Evolutionary conservation across 805 yeast species (phyloP).

Genomic region (Myxozyma geophila): DNA sequence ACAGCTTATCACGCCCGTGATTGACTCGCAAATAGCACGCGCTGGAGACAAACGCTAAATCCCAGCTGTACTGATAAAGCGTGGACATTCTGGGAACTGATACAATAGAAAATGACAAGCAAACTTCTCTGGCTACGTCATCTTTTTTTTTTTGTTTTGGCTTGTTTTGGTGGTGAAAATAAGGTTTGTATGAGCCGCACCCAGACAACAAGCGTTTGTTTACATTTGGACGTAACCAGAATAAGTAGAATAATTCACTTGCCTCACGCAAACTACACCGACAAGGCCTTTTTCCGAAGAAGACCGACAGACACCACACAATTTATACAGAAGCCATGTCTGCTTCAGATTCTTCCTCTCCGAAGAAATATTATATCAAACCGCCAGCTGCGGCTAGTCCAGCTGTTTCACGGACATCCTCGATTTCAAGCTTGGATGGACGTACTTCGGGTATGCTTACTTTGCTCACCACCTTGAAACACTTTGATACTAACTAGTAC

Average conservation of each 20-base stretch:
- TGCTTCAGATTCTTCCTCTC: neutral
- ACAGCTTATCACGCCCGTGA: too few species aligned
- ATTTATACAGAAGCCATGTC: neutral
- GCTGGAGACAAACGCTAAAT: too few species aligned
- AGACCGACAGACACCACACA: too few species aligned
- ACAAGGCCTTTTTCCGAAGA: too few species aligned
- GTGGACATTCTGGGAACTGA: neutral
- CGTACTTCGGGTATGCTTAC: neutral
- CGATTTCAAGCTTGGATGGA: neutral
- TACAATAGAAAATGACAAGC: neutral
- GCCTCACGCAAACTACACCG: too few species aligned
- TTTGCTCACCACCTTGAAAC: neutral
- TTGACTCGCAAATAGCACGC: too few species aligned
- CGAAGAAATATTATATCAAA: slow-evolving; percentile 24
- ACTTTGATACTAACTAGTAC: neutral
- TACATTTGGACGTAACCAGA: neutral
- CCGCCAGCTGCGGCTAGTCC: slow-evolving; percentile 3
- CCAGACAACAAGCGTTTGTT: neutral
- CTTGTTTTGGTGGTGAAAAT: neutral
- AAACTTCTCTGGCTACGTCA: neutral
- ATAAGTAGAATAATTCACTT: neutral
- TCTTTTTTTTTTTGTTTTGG: neutral
- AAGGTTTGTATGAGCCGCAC: neutral
- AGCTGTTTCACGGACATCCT: neutral
- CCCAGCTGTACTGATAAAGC: too few species aligned